Conservation (phyloP, 768 basidiomycete genomes). For the Pilatotrama ljubarskyi region DNA sequence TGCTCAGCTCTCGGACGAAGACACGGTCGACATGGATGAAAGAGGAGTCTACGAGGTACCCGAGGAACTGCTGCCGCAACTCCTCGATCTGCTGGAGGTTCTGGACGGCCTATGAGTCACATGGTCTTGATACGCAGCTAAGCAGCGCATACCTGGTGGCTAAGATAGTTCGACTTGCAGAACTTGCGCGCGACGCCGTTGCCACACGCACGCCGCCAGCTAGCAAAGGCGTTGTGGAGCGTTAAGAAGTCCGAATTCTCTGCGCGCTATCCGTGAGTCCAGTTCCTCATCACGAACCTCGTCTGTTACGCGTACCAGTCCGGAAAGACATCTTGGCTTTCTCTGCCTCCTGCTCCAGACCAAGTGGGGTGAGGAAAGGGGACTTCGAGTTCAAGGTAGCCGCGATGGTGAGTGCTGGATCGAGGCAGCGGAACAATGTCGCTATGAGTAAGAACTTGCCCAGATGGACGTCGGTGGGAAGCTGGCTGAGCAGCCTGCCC, state of each 20-base stretch:
- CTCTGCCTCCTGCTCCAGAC: conserved; percentile 84
- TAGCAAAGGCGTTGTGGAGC: conserved; percentile 84
- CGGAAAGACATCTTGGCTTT: conserved; percentile 80
- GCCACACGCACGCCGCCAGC: conserved; percentile 77
- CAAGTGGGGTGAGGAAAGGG: conserved; percentile 88
- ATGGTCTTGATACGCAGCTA: neutral
- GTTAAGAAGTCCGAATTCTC: conserved; percentile 96
- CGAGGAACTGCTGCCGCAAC: conserved; percentile 73
- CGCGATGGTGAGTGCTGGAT: conserved; percentile 95
- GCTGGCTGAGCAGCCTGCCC: conserved; percentile 84
- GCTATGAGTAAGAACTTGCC: conserved; percentile 91
- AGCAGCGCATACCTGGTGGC: conserved; percentile 60
- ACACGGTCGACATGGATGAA: conserved; percentile 72
- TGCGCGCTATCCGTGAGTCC: conserved; percentile 30
- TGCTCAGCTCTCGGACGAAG: conserved; percentile 69
- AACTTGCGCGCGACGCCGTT: conserved; percentile 70
- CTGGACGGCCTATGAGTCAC: conserved; percentile 36
- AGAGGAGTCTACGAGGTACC: conserved; percentile 82
- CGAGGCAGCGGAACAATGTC: conserved; percentile 83
- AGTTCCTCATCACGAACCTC: neutral
- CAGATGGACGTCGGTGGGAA: conserved; percentile 94
- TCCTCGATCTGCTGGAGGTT: conserved; percentile 97
- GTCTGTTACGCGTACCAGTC: conserved; percentile 49
- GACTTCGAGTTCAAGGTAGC: conserved; percentile 91
- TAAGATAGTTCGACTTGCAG: conserved; percentile 78